These are phyloP conservation scores for Vaucheria bursata DNA, from an alignment of 352 stramenopile genomes.

Conservation along the genomic window DNA sequence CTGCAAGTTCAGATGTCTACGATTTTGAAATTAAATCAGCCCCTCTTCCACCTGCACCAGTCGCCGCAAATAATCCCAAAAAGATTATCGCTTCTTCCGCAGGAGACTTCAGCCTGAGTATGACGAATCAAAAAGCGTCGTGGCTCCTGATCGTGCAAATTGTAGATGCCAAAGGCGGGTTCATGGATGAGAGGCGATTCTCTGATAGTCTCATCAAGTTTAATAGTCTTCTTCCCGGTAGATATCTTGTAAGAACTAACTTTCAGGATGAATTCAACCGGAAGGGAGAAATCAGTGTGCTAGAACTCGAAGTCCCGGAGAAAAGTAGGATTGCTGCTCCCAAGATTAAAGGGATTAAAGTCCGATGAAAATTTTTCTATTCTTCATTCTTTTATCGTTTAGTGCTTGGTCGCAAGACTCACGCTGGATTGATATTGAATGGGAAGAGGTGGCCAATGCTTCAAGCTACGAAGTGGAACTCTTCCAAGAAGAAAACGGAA, in stretches of 20 bases:
- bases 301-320: not conserved
- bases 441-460: not conserved
- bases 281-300: not conserved
- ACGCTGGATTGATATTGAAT: not conserved
- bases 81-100: not conserved
- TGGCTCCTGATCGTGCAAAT: not conserved
- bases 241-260: not conserved
- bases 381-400: not conserved
- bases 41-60: not conserved
- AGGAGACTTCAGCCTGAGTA: not conserved
- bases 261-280: not conserved
- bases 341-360: not conserved
- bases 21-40: not conserved
- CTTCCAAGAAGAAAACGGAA: not conserved
- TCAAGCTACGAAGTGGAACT: not conserved
- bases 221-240: not conserved
- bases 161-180: not conserved
- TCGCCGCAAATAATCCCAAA: not conserved
- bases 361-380: conserved; percentile 1
- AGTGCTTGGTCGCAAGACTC: not conserved
- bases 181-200: not conserved
- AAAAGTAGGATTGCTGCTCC: not conserved
- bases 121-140: not conserved
- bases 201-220: not conserved
- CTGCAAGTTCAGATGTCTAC: not conserved